phyloP scores from a whole-genome alignment of 1,284 basidiomycete species.

The Polyporus tsugae region DNA sequence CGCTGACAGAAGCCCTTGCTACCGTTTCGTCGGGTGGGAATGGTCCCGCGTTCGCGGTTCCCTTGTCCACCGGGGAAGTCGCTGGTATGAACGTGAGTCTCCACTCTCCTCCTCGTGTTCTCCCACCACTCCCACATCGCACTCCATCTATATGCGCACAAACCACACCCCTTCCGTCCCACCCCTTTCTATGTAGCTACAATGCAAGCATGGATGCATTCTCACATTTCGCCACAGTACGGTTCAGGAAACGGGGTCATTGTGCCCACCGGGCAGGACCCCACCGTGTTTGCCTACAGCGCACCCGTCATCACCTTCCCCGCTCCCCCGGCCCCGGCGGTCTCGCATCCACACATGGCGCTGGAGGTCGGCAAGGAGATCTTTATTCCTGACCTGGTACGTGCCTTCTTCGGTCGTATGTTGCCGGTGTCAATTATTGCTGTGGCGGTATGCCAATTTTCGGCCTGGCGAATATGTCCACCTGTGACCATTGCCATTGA shows the following conservation, averaged over 20 bases:
- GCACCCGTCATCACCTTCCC: constrained; percentile 63
- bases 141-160: not conserved
- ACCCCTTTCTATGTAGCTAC: constrained; percentile 1
- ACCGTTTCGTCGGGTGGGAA: constrained; percentile 59
- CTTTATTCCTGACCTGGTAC: constrained; percentile 71
- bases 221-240: constrained; percentile 50
- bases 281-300: constrained; percentile 51
- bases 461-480: not conserved
- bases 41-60: constrained; percentile 58
- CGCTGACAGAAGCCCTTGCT: constrained; percentile 54
- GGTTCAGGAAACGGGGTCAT: constrained; percentile 62
- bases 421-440: not conserved
- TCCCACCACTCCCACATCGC: not conserved
- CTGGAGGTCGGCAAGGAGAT: constrained; percentile 61
- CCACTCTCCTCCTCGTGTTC: constrained; percentile 2
- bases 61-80: constrained; percentile 63
- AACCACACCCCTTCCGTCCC: not conserved
- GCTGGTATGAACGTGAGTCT: constrained; percentile 61
- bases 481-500: not conserved
- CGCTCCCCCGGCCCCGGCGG: constrained; percentile 46
- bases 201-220: not conserved
- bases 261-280: constrained; percentile 52
- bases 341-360: constrained; percentile 72
- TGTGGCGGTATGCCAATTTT: not conserved
- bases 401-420: constrained; percentile 28